Percentiles rank a stretch among this genome's conserved stretches.
Evolutionary conservation across 345 rosid species (phyloP).

Genomic region (Noccaea bulbosa): DNA sequence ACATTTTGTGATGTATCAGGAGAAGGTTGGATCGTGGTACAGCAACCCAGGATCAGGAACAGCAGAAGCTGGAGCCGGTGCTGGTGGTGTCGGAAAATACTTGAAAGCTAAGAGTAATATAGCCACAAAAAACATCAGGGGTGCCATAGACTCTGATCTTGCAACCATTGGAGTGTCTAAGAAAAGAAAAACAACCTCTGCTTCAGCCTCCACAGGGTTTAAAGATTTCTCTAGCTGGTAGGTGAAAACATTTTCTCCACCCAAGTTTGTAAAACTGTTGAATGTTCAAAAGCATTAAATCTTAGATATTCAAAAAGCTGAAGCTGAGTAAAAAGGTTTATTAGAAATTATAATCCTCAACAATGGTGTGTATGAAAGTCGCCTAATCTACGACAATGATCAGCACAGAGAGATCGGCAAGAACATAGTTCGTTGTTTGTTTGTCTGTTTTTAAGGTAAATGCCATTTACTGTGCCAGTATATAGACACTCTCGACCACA

Average conservation of each 20-base stretch:
- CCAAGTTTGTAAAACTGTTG: conserved; percentile 32
- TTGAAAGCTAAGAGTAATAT: conserved; percentile 60
- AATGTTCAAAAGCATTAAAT: neutral
- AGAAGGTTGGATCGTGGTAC: conserved; percentile 86
- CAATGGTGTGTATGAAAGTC: conserved; percentile 22
- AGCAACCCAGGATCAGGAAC: conserved; percentile 84
- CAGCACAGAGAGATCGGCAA: conserved; percentile 1
- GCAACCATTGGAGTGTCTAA: conserved; percentile 49
- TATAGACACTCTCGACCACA: conserved; percentile 88
- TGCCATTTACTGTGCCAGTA: conserved; percentile 95
- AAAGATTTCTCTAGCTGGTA: conserved; percentile 87
- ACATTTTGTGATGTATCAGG: conserved; percentile 48
- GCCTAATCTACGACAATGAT: conserved; percentile 33
- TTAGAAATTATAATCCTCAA: conserved; percentile 14
- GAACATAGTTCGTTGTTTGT: conserved; percentile 2
- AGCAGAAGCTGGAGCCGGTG: conserved; percentile 51
- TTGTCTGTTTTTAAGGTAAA: conserved; percentile 47
- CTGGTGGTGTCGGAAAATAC: conserved; percentile 79
- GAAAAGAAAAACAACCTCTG: conserved; percentile 65
- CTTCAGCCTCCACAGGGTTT: conserved; percentile 53
- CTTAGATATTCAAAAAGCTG: conserved; percentile 11
- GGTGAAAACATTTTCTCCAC: conserved; percentile 21
- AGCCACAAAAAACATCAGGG: conserved; percentile 41
- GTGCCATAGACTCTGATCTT: conserved; percentile 40
- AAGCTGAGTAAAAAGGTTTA: conserved; percentile 26